phyloP scores from a whole-genome alignment of 2,329 filamentous ascomycete genomes.

The Cucurbitaria berberidis region DNA sequence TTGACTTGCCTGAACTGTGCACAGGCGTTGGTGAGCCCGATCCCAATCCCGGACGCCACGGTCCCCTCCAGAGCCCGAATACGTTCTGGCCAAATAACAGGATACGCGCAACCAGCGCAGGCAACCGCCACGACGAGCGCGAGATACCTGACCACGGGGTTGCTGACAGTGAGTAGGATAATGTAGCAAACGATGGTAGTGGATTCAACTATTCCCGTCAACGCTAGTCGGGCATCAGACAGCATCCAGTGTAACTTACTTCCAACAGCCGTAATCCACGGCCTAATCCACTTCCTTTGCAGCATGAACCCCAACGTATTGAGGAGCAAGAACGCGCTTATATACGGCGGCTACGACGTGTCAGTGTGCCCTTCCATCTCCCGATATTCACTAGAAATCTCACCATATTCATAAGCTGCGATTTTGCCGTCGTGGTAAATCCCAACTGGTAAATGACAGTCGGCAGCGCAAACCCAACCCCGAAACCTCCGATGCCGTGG shows the following conservation, averaged over 20 bases:
- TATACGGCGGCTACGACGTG: conserved; percentile 19
- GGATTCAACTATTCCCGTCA: conserved; percentile 11
- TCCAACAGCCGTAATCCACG: conserved; percentile 22
- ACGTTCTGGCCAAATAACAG: conserved; percentile 26
- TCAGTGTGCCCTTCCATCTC: neutral
- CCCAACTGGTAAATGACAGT: conserved; percentile 31
- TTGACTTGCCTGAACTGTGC: conserved; percentile 23
- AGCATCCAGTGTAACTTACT: conserved; percentile 7
- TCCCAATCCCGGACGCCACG: conserved; percentile 26
- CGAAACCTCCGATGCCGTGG: conserved; percentile 28
- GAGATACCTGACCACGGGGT: conserved; percentile 24
- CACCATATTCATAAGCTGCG: conserved; percentile 35
- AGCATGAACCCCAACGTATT: conserved; percentile 25
- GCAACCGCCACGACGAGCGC: conserved; percentile 23
- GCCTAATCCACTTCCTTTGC: conserved; percentile 26
- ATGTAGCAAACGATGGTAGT: conserved; percentile 26
- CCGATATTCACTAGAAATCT: neutral
- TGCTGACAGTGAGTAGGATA: conserved; percentile 22
- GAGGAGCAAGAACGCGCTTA: conserved; percentile 24
- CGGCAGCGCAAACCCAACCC: conserved; percentile 21
- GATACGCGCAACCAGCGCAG: conserved; percentile 26
- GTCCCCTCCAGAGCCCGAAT: conserved; percentile 27
- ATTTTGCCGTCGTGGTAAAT: conserved; percentile 26
- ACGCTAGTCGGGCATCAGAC: neutral
- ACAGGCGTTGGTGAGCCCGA: conserved; percentile 27